Evolutionary conservation across 2,329 filamentous ascomycete species (phyloP).

Genomic region (Microcera coccophila): DNA sequence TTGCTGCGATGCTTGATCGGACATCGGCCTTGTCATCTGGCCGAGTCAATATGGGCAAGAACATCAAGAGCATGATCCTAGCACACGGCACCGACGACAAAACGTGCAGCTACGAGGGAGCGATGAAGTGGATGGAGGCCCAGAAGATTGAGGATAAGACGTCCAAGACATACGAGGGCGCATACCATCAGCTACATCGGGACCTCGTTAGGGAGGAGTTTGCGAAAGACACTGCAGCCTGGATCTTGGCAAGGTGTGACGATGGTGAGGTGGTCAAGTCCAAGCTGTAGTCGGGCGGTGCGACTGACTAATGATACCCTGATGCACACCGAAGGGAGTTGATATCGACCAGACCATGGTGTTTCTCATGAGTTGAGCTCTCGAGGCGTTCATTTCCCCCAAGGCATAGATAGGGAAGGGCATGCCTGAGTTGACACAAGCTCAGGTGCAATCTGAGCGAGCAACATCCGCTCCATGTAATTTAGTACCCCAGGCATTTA

Average conservation of each 20-base stretch:
- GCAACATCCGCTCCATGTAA: too few relatives aligned
- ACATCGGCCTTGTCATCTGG: constrained; percentile 58
- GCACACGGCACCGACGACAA: constrained; percentile 73
- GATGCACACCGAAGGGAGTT: too few relatives aligned
- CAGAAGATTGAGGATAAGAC: constrained; percentile 62
- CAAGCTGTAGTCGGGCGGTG: constrained; percentile 34
- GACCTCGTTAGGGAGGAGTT: constrained; percentile 54
- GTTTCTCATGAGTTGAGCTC: too few relatives aligned
- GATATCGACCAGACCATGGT: too few relatives aligned
- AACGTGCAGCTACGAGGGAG: constrained; percentile 62
- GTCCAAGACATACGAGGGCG: constrained; percentile 71
- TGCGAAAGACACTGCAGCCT: constrained; percentile 58
- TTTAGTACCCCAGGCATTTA: too few relatives aligned
- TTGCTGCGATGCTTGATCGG: constrained; percentile 74
- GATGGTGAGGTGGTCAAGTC: constrained; percentile 22
- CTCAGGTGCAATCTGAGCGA: too few relatives aligned
- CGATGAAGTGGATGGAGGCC: constrained; percentile 59
- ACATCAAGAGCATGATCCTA: constrained; percentile 64
- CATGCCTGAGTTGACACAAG: too few relatives aligned
- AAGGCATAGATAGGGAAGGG: too few relatives aligned
- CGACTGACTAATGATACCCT: background rate
- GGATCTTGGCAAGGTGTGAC: constrained; percentile 53
- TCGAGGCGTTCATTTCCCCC: too few relatives aligned
- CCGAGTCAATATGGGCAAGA: constrained; percentile 46
- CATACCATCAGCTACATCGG: constrained; percentile 70